Percentiles rank a stretch among this genome's conserved stretches.
These are phyloP conservation scores for Kurtzmaniella quercitrusa DNA, from an alignment of 1,139 yeast genomes.

Conservation along the genomic window DNA sequence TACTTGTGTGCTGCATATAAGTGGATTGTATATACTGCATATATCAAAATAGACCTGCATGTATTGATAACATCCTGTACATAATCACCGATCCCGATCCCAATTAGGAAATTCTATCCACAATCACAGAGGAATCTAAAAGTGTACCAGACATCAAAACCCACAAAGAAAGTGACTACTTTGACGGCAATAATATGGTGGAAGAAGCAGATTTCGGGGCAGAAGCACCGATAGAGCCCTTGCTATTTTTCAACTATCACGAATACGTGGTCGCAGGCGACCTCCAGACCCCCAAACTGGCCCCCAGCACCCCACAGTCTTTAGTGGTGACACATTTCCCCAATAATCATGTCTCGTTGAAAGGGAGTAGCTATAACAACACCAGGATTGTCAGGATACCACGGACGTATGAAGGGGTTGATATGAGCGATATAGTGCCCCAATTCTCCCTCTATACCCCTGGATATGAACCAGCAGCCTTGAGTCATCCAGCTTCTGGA, in stretches of 20 bases:
- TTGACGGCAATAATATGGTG: neutral
- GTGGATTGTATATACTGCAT: too few species aligned
- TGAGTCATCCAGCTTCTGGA: constrained; percentile 20
- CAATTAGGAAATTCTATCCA: neutral
- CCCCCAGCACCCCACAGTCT: constrained; percentile 18
- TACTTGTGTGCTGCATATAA: too few species aligned
- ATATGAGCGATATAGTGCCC: constrained; percentile 42
- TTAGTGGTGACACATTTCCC: constrained; percentile 65
- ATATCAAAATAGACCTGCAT: too few species aligned
- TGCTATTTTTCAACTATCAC: constrained; percentile 61
- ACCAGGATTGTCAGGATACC: constrained; percentile 68
- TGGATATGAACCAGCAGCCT: constrained; percentile 67
- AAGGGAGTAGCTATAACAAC: constrained; percentile 22
- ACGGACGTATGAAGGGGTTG: constrained; percentile 33
- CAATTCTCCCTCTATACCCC: constrained; percentile 57
- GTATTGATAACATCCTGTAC: too few species aligned
- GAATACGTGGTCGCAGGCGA: constrained; percentile 41
- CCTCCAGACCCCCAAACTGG: constrained; percentile 7
- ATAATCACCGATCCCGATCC: neutral
- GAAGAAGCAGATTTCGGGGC: neutral
- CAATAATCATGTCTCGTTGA: constrained; percentile 34
- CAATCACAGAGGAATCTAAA: neutral
- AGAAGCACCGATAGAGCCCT: constrained; percentile 4
- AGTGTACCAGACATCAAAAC: neutral
- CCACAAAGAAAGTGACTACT: neutral